Base-by-base conservation (phyloP, 108 stramenopile genomes). In the Nitzschia palea region DNA sequence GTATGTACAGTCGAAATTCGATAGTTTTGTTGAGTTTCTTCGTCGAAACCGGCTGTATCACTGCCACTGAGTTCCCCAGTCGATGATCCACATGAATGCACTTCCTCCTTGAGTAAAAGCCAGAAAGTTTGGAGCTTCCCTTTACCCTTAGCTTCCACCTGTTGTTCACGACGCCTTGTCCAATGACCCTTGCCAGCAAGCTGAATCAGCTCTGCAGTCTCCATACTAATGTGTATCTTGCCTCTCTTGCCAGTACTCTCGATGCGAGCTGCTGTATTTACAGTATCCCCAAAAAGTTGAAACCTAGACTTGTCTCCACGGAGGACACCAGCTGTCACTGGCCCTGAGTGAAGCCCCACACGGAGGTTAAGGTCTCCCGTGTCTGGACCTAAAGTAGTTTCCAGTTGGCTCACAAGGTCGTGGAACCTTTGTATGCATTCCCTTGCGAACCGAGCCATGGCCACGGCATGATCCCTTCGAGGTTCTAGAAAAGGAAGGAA, bases 81-180 rank as follows among this genome's bases (percentile, higher is more conserved):
- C n/a, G 47, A 48, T 4, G 4, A 10, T 18, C 54, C 54, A 3
- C 54, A 8, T 5, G 10, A 9, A 12, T 6, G 5, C 6, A 12
- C 58, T 15, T 60, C 58, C 10, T 60, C 37, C 23, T 40, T 23
- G 34, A 40, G 22, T 8, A 40, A 14, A 9, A 76, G 17, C 52
- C 61, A 68, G 40, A 57, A 81, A 0, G 83, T 85, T 60, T 74
- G 74, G 67, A 85, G 80, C 23, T 75, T 51, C 6, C 80, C 80
- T 62, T 85, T 81, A 1, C 83, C 83, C 62, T 85, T 85, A 0
- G 70, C 83, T n/a, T 37, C 22, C 10, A 84, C 73, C 17, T 44
- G 25, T 1, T 44, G 18, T 30, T 78, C 61, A 18, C 83, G 53
- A 43, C 54, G 50, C n/a, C 74, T 67, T 32, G 74, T 54, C 69